Conservation (phyloP, 352 stramenopile genomes). For the Globisporangium nunn region DNA sequence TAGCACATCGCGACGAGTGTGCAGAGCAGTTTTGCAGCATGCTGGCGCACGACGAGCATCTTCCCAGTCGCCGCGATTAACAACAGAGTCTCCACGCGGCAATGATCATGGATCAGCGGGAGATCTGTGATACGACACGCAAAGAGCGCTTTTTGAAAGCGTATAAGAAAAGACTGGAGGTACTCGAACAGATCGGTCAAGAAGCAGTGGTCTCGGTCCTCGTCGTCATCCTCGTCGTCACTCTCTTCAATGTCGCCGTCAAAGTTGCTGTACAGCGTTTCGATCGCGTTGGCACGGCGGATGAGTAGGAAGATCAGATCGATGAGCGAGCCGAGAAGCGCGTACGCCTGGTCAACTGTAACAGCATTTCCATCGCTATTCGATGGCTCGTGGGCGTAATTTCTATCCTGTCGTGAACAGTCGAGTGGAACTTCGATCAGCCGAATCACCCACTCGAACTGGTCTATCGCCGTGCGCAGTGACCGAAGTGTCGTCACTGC, state of each 20-base stretch:
- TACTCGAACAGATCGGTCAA: slow-evolving; percentile 43
- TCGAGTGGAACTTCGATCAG: slow-evolving; percentile 34
- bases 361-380: neutral
- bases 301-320: slow-evolving; percentile 57
- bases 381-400: neutral
- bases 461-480: slow-evolving; percentile 39
- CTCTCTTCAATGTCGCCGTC: slow-evolving; percentile 15
- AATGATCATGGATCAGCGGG: slow-evolving; percentile 45
- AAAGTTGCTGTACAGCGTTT: slow-evolving; percentile 21
- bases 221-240: slow-evolving; percentile 13
- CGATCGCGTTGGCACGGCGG: slow-evolving; percentile 37
- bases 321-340: slow-evolving; percentile 40
- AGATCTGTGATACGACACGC: slow-evolving; percentile 35
- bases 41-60: slow-evolving; percentile 17
- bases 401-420: neutral
- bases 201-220: slow-evolving; percentile 20
- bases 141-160: slow-evolving; percentile 54
- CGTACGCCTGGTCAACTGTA: slow-evolving; percentile 32
- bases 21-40: slow-evolving; percentile 38
- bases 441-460: slow-evolving; percentile 43
- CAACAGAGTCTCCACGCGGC: slow-evolving; percentile 37
- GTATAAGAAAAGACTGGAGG: slow-evolving; percentile 33
- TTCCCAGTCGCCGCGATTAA: slow-evolving; percentile 37
- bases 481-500: slow-evolving; percentile 30
- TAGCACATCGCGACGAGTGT: slow-evolving; percentile 44